Evolutionary conservation across 164 flowering plant species (phyloP).

Genomic region (Piper betle): DNA sequence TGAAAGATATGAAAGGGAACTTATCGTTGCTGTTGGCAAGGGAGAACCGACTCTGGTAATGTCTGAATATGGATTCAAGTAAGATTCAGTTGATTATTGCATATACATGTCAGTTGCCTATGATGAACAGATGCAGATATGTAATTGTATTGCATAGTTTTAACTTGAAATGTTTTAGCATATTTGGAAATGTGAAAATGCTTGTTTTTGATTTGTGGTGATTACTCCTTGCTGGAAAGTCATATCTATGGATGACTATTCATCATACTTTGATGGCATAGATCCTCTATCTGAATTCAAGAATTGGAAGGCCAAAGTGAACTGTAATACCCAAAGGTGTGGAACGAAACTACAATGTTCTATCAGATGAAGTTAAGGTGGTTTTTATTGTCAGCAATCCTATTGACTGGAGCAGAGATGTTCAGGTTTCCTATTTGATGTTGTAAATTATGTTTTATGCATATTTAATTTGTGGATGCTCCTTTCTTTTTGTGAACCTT

Average conservation of each 20-base stretch:
- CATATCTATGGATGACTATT: slow-evolving; percentile 68
- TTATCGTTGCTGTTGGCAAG: slow-evolving; percentile 71
- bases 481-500: background rate
- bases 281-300: slow-evolving; percentile 70
- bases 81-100: slow-evolving; percentile 8
- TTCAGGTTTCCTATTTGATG: slow-evolving; percentile 43
- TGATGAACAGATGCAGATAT: background rate
- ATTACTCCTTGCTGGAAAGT: slow-evolving; percentile 39
- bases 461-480: background rate
- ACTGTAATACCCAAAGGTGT: slow-evolving; percentile 6
- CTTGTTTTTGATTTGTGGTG: background rate
- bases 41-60: slow-evolving; percentile 85
- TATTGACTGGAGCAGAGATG: slow-evolving; percentile 89
- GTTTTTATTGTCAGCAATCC: slow-evolving; percentile 81
- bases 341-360: slow-evolving; percentile 11
- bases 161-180: too few relatives aligned
- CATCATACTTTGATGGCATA: slow-evolving; percentile 59
- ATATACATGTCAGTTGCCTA: too few relatives aligned
- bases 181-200: background rate
- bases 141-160: background rate
- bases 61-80: slow-evolving; percentile 84
- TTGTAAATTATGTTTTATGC: background rate
- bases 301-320: slow-evolving; percentile 30
- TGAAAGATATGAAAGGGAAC: slow-evolving; percentile 52
- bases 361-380: slow-evolving; percentile 52